Conservation (phyloP, 176 grass and related monocot genomes). For the Miscanthus lutarioriparius region DNA sequence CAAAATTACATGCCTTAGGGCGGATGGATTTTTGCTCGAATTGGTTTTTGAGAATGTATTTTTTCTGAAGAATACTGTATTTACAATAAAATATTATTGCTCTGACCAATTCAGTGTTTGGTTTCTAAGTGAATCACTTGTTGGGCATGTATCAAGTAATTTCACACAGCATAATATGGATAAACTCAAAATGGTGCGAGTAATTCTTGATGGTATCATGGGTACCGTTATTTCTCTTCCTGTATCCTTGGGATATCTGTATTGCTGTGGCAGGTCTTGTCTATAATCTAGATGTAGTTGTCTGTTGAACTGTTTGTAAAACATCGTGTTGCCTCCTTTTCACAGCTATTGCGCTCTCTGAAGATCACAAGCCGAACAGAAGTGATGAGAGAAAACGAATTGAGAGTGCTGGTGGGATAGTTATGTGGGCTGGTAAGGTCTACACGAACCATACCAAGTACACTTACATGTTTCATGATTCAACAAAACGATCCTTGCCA, state of each 20-base stretch:
- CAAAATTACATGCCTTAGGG: neutral
- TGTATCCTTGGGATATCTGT: neutral
- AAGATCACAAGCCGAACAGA: slow-evolving; percentile 98
- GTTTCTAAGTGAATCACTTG: neutral
- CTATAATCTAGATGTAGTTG: slow-evolving; percentile 18
- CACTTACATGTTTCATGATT: slow-evolving; percentile 10
- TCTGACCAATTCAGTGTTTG: neutral
- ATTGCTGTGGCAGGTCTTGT: neutral
- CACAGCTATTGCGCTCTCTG: slow-evolving; percentile 87
- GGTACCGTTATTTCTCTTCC: neutral
- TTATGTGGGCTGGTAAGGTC: slow-evolving; percentile 91
- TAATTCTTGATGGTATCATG: neutral
- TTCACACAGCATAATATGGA: slow-evolving; percentile 7
- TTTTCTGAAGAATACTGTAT: neutral
- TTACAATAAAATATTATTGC: neutral
- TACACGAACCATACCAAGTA: neutral
- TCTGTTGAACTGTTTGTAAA: slow-evolving; percentile 33
- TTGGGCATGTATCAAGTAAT: neutral
- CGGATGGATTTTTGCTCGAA: neutral
- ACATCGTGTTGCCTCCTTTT: slow-evolving; percentile 15
- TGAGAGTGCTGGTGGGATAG: slow-evolving; percentile 84
- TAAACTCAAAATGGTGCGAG: neutral
- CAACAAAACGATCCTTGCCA: neutral
- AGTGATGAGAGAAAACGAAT: slow-evolving; percentile 92
- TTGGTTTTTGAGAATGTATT: neutral